These are phyloP conservation scores for Nyssa sinensis DNA, from an alignment of 148 eudicot genomes.

Conservation along the genomic window DNA sequence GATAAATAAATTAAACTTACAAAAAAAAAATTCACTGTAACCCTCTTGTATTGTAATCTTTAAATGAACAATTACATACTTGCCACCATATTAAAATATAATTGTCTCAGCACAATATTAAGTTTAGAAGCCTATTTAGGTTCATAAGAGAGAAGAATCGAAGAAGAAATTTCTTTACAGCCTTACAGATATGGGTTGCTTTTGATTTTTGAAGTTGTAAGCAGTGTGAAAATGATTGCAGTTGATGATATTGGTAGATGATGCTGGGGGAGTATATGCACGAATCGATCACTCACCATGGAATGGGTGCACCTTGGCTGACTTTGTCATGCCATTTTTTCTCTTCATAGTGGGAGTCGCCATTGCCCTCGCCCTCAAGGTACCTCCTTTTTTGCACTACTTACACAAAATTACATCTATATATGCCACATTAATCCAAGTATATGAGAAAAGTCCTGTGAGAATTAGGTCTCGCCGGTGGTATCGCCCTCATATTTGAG, in stretches of 20 bases:
- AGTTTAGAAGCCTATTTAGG: background rate
- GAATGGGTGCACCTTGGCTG: conserved; percentile 41
- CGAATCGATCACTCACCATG: conserved; percentile 41
- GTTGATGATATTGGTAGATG: conserved; percentile 41
- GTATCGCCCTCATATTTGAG: too few species aligned
- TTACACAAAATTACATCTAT: background rate
- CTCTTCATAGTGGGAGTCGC: conserved; percentile 40
- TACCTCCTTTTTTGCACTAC: conserved; percentile 2
- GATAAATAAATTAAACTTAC: too few species aligned
- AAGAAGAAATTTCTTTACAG: too few species aligned
- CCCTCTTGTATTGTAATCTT: too few species aligned
- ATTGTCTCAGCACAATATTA: too few species aligned
- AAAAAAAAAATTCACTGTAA: too few species aligned
- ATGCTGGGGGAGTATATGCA: conserved; percentile 31
- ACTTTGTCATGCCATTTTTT: conserved; percentile 40
- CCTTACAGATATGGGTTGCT: background rate
- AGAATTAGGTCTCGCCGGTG: too few species aligned
- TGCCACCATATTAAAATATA: background rate
- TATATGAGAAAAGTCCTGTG: too few species aligned
- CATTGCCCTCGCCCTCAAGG: conserved; percentile 39
- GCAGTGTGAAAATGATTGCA: background rate
- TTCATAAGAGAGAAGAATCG: too few species aligned
- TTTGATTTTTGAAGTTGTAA: background rate
- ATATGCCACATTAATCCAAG: background rate
- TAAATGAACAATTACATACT: too few species aligned